Evolutionary conservation across 768 basidiomycete genomes (phyloP), one percentile per base, ranked within the genome.

Genomic region (Glaciozyma martinii): DNA sequence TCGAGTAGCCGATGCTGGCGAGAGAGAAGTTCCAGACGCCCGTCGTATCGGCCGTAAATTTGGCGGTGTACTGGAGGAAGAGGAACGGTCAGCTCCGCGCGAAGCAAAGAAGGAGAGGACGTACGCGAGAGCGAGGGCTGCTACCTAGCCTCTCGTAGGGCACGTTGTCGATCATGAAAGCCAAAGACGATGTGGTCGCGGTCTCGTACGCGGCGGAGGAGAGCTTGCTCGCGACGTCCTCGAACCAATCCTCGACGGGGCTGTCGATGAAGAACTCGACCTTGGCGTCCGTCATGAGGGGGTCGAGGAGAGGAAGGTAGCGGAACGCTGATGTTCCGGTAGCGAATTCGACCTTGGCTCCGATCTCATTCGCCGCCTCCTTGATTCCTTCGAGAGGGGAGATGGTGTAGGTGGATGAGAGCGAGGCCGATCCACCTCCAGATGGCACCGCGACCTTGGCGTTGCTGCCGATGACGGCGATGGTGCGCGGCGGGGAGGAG

Each of bases 371-470:
- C 50, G 75, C 76, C 18, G 64, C 72, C 16, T 60, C 63, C 0
- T 59, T 61, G 52, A 79, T 73, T 7, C 74, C 78, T 40, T 77
- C 71, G 59, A 77, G 75, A 0, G 78, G 77, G 5, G 71, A 64
- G n/a, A 75, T 69, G 19, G 74, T 70, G 72, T 74, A 78, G n/a
- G 75, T 67, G 0, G 76, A 50, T 9, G 70, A 63, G 42, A 79
- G 71, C 18, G 68, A 70, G 15, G 78, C 78, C 0, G 75, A 76
- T 29, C 78, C 78, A 42, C 78, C 78, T 43, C 78, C 78, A 1
- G 67, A 65, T 16, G 67, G 67, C 42, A 68, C 60, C 16, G 67
- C 65, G 33, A 74, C 66, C 52, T 76, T 76, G 43, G 78, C 78
- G 66, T 78, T 72, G 5, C 70, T 67, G 13, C 74, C 76, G 43